Evolutionary conservation across 2,329 filamentous ascomycete species (phyloP).

Genomic region (Ceratocystis cubensis): DNA sequence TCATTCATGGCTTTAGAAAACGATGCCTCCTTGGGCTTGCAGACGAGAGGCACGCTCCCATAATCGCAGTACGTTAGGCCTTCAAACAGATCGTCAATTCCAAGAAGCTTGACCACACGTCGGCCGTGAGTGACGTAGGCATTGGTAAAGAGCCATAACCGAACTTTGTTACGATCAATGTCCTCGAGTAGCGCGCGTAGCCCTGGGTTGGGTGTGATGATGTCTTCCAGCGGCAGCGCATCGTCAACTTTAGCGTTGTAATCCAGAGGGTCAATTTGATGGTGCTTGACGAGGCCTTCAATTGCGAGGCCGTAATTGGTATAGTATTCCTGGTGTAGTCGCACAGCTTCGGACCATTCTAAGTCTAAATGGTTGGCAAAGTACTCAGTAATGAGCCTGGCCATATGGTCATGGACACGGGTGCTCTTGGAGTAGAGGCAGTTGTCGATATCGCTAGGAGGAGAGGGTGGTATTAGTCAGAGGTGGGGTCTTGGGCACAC

Average conservation of each 20-base stretch:
- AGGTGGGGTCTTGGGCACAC: too few relatives aligned
- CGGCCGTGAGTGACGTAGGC: slow-evolving; percentile 82
- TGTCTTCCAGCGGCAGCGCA: slow-evolving; percentile 71
- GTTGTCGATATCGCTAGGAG: slow-evolving; percentile 88
- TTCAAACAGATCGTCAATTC: slow-evolving; percentile 80
- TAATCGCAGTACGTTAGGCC: slow-evolving; percentile 96
- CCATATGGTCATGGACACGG: slow-evolving; percentile 82
- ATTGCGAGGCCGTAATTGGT: slow-evolving; percentile 94
- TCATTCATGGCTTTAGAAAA: slow-evolving; percentile 81
- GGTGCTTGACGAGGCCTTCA: slow-evolving; percentile 82
- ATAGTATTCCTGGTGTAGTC: slow-evolving; percentile 86
- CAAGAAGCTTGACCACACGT: slow-evolving; percentile 67
- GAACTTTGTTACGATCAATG: slow-evolving; percentile 73
- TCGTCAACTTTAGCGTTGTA: slow-evolving; percentile 95
- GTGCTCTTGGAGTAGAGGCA: slow-evolving; percentile 83
- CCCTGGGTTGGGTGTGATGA: slow-evolving; percentile 67
- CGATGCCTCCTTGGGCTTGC: slow-evolving; percentile 77
- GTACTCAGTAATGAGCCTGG: slow-evolving; percentile 58
- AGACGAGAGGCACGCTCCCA: slow-evolving; percentile 55
- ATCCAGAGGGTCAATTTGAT: slow-evolving; percentile 86
- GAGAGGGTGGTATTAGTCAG: not conserved
- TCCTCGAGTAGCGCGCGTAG: slow-evolving; percentile 66
- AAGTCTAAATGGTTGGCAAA: slow-evolving; percentile 60
- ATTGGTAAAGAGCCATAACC: slow-evolving; percentile 90
- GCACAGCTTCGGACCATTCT: slow-evolving; percentile 62